Base-by-base conservation (phyloP, 1,284 basidiomycete species). In the Pholiota adiposa region DNA sequence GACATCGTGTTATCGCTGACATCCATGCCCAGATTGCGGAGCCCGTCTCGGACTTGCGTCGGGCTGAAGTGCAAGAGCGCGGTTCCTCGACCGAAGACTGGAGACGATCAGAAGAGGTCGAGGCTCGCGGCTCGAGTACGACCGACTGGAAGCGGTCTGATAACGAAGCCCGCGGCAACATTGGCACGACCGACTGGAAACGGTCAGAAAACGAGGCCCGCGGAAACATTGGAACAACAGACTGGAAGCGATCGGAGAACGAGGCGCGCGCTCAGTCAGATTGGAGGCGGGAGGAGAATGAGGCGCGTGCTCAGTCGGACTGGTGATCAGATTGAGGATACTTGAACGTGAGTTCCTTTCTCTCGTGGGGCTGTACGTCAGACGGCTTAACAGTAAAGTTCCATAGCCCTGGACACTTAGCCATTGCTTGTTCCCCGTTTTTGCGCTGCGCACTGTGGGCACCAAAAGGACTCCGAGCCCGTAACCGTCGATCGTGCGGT, bases 101-200 rank as follows among this genome's bases (percentile, higher is more conserved):
- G 65, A 64, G 59, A 60, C 59, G 65, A 18, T 38, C 60, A 31
- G 66, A 62, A 25, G 54, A 53, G n/a, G n/a, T n/a, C 18, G 63
- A 62, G 33, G 63, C 62, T 41, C 58, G 63, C 29, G 65, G 61
- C 56, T 55, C 65, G n/a, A 67, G 69, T 51, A 52, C 56, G 38
- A 56, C 60, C 21, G 66, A 67, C 48, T 69, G 68, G 68, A 64
- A 53, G n/a, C 59, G 67, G 8, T 51, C 50, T n/a, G 67, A 67
- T 51, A 56, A 63, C 21, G 63, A 62, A 31, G 63, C 62, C 40
- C 60, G 63, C 27, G 65, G 61, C 14, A 65, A 59, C 56, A 55
- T 65, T 16, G 68, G 69, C 54, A 50, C 54, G 44, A 56, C 60
- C 21, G 67, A 67, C 48, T 70, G 66, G 68, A 65, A 61, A 57